Evolutionary conservation across 1,139 yeast genomes (phyloP).

Genomic region (Sugiyamaella pinicola): DNA sequence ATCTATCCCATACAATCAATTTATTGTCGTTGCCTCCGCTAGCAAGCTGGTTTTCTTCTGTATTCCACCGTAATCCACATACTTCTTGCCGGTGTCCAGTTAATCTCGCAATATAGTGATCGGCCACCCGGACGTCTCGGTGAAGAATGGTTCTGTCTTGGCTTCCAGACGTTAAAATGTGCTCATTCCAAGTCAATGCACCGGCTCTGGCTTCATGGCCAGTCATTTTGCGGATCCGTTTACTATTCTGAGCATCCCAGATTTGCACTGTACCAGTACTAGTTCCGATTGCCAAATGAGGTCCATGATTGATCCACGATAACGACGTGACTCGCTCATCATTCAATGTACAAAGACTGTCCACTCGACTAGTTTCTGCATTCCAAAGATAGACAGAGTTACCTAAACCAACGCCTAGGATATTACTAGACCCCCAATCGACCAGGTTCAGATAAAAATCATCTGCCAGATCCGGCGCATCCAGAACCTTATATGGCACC

Average conservation of each 20-base stretch:
- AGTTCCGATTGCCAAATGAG: slow-evolving; percentile 93
- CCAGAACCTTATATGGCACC: slow-evolving; percentile 89
- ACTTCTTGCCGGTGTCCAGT: slow-evolving; percentile 89
- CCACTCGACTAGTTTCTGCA: slow-evolving; percentile 82
- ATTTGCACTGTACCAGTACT: slow-evolving; percentile 84
- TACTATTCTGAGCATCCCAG: slow-evolving; percentile 65
- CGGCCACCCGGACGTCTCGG: slow-evolving; percentile 87
- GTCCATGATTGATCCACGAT: slow-evolving; percentile 82
- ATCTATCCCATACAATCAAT: slow-evolving; percentile 83
- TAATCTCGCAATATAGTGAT: slow-evolving; percentile 72
- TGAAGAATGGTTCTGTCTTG: slow-evolving; percentile 83
- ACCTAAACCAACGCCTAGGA: slow-evolving; percentile 88
- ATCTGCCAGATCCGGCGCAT: slow-evolving; percentile 94
- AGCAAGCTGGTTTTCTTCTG: slow-evolving; percentile 67
- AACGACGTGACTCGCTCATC: slow-evolving; percentile 76
- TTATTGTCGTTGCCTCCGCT: slow-evolving; percentile 75
- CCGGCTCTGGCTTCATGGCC: slow-evolving; percentile 88
- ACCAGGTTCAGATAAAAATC: slow-evolving; percentile 89
- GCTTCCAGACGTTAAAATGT: slow-evolving; percentile 82
- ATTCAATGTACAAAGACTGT: slow-evolving; percentile 66
- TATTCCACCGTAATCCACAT: slow-evolving; percentile 94
- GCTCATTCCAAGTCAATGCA: slow-evolving; percentile 93
- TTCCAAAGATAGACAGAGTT: slow-evolving; percentile 90
- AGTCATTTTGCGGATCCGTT: slow-evolving; percentile 67
- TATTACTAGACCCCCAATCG: slow-evolving; percentile 94